Conservation (phyloP, 441 rosid species). For the Cnidoscolus chayamansa region DNA sequence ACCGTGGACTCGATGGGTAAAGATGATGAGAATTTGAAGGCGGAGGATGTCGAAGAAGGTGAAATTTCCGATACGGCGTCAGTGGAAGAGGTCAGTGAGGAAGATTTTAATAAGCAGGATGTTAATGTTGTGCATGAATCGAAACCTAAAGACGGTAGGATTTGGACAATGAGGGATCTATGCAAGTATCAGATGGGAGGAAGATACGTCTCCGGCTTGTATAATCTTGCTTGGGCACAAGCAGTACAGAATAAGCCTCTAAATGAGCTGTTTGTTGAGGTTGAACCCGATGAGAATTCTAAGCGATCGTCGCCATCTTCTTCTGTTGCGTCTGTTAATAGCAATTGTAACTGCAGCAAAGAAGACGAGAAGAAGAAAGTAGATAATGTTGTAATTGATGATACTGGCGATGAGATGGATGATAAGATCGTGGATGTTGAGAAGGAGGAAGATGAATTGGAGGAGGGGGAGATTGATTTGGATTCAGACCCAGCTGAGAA, state of each 20-base stretch:
- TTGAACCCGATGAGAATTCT: slow-evolving; percentile 41
- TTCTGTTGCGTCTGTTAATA: slow-evolving; percentile 32
- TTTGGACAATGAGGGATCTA: slow-evolving; percentile 85
- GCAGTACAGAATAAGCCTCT: slow-evolving; percentile 90
- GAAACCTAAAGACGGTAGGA: slow-evolving; percentile 46
- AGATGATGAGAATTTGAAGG: slow-evolving; percentile 33
- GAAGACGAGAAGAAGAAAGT: slow-evolving; percentile 22
- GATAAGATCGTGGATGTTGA: slow-evolving; percentile 26
- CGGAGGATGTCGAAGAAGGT: slow-evolving; percentile 82
- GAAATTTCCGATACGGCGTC: slow-evolving; percentile 78
- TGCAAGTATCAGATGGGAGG: slow-evolving; percentile 50
- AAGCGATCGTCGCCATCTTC: slow-evolving; percentile 39
- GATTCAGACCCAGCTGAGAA: slow-evolving; percentile 45
- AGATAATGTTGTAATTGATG: slow-evolving; percentile 53
- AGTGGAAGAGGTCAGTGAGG: slow-evolving; percentile 58
- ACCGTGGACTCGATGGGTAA: slow-evolving; percentile 44
- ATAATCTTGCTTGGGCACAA: slow-evolving; percentile 92
- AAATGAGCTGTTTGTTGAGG: slow-evolving; percentile 59
- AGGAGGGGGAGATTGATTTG: slow-evolving; percentile 93
- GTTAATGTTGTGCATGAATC: slow-evolving; percentile 34
- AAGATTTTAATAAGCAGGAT: slow-evolving; percentile 52
- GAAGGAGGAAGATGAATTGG: slow-evolving; percentile 88
- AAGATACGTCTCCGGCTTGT: slow-evolving; percentile 56
- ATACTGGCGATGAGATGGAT: slow-evolving; percentile 48
- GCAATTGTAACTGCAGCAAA: slow-evolving; percentile 17